Base-by-base conservation (phyloP, 805 yeast genomes). In the Alloascoidea hylecoeti region DNA sequence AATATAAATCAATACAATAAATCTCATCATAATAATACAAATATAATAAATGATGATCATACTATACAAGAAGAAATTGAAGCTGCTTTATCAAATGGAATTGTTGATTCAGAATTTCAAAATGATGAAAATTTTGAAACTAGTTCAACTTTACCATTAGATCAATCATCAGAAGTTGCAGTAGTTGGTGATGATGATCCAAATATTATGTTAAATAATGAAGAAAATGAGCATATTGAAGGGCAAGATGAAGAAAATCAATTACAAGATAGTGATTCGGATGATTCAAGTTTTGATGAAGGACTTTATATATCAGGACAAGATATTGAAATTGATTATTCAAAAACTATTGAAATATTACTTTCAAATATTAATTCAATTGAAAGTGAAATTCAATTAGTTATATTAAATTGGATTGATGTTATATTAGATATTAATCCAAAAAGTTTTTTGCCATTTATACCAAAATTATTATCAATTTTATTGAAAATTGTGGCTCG, bases 341-440 rank as follows among this genome's bases (percentile, higher is more conserved):
- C 89, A 3, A 78, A 75, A 45, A 77, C 89, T 34, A 77, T 86
- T 27, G 84, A 78, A 36, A 84, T 89, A 33, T 56, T 92, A 36
- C 72, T 89, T n/a, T 72, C 85, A 2, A 83, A 84, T 44, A 63
- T 92, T 38, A 83, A 82, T 43, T 73, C 78, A 2, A 67, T 80
- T 1, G 85, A 76, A 42, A 72, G 70, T 34, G 83, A 83, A 47
- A 81, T 88, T 35, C 94, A 84, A 53, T 56, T 77, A 19, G 82
- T 81, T 3, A 84, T 84, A 0, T 61, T 89, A 37, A 72, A 75
- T 35, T 92, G 98, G 98, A 58, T 92, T 13, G 76, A 72, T 39
- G 75, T 76, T 14, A 62, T 92, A 23, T 57, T 92, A 17, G 72
- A 70, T 13, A 73, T 82, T 14, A 75, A 89, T 0, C 89, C 96